phyloP scores from a whole-genome alignment of 1,284 basidiomycete species.

The Ustilago tritici region DNA sequence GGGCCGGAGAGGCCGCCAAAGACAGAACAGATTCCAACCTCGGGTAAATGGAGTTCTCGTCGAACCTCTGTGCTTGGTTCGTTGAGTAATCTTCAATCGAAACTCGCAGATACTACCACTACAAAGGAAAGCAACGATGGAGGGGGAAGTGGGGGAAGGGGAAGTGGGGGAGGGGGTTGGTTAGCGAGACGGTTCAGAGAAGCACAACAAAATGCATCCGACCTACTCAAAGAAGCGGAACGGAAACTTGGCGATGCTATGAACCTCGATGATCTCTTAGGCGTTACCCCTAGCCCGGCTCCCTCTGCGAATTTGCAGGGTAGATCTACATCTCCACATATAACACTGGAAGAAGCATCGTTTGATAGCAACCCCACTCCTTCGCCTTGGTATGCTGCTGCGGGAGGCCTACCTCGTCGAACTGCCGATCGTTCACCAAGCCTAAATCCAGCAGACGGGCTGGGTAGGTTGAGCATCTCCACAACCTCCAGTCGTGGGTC shows the following conservation, averaged over 20 bases:
- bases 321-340: constrained; percentile 11
- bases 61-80: constrained; percentile 31
- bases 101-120: background rate
- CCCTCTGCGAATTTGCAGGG: no score
- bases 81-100: background rate
- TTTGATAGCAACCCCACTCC: background rate
- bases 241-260: constrained; percentile 46
- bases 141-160: background rate
- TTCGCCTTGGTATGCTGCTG: constrained; percentile 31
- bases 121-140: background rate
- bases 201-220: constrained; percentile 31
- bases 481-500: background rate
- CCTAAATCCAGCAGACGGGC: background rate
- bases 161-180: constrained; percentile 7
- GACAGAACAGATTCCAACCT: background rate
- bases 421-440: constrained; percentile 13
- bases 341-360: constrained; percentile 22
- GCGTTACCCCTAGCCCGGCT: background rate
- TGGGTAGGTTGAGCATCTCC: constrained; percentile 17
- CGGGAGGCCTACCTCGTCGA: constrained; percentile 12
- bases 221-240: constrained; percentile 40
- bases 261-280: constrained; percentile 43
- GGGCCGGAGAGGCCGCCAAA: constrained; percentile 27
- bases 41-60: constrained; percentile 9
- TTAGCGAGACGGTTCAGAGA: constrained; percentile 39